A percentile compares a stretch with the other conserved stretches of the same genome.
phyloP scores from a whole-genome alignment of 2,329 filamentous ascomycete genomes.

The Dissoconium aciculare region DNA sequence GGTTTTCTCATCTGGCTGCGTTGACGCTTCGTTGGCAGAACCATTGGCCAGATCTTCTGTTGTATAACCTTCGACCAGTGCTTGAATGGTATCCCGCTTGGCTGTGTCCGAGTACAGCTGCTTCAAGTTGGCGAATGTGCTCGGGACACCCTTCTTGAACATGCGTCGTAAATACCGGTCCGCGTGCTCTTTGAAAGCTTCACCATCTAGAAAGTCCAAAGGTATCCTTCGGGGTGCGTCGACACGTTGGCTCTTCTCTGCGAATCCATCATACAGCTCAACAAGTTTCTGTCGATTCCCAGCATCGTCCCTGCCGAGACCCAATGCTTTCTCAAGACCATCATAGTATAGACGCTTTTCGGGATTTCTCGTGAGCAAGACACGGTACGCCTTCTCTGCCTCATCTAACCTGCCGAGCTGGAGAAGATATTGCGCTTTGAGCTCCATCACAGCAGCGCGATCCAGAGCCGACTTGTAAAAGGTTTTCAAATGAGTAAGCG shows the following conservation, averaged over 20 bases:
- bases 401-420: slow-evolving; percentile 64
- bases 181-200: slow-evolving; percentile 64
- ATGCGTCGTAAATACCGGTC: slow-evolving; percentile 68
- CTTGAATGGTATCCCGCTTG: slow-evolving; percentile 65
- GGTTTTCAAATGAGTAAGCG: slow-evolving; percentile 70
- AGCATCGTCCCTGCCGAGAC: slow-evolving; percentile 44
- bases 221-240: slow-evolving; percentile 79
- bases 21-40: slow-evolving; percentile 14
- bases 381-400: slow-evolving; percentile 65
- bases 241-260: slow-evolving; percentile 62
- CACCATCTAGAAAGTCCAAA: slow-evolving; percentile 71
- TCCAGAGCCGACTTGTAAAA: slow-evolving; percentile 68
- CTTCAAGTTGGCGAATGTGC: slow-evolving; percentile 93
- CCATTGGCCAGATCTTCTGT: slow-evolving; percentile 20
- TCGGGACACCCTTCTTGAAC: slow-evolving; percentile 85
- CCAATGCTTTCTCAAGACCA: slow-evolving; percentile 54
- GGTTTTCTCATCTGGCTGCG: slow-evolving; percentile 38
- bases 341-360: slow-evolving; percentile 81
- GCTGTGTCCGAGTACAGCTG: slow-evolving; percentile 64
- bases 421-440: slow-evolving; percentile 68
- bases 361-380: slow-evolving; percentile 69
- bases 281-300: slow-evolving; percentile 55
- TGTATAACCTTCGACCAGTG: slow-evolving; percentile 66
- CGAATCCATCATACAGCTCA: slow-evolving; percentile 68
- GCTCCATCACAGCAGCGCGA: slow-evolving; percentile 69